phyloP scores from a whole-genome alignment of 129 eudicot genomes.

The Mikania micrantha region DNA sequence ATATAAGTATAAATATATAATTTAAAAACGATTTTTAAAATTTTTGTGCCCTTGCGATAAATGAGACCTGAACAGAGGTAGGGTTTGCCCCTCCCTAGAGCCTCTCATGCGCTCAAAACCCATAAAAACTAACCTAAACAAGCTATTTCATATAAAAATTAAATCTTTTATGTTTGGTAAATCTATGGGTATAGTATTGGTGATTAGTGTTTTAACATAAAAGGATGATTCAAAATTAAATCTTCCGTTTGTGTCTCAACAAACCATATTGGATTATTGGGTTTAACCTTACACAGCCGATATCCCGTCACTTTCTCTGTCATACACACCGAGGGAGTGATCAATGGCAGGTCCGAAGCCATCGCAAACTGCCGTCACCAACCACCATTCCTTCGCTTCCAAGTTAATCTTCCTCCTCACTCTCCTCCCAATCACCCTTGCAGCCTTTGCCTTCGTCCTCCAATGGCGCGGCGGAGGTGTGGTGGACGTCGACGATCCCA shows the following conservation, averaged over 20 bases:
- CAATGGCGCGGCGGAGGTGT: conserved; percentile 78
- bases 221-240: background rate
- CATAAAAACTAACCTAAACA: no score
- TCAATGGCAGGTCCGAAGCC: conserved; percentile 36
- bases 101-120: no score
- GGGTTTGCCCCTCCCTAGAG: no score
- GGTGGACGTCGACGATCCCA: conserved; percentile 49
- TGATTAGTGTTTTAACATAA: background rate
- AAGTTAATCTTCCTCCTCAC: conserved; percentile 35
- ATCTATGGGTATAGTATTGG: no score
- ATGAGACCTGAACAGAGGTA: no score
- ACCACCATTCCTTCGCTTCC: conserved; percentile 42
- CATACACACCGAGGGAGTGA: background rate
- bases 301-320: conserved; percentile 8
- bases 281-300: background rate
- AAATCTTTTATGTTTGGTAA: no score
- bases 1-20: no score
- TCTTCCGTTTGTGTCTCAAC: background rate
- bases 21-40: no score
- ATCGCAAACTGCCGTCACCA: conserved; percentile 28
- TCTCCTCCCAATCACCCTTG: conserved; percentile 36
- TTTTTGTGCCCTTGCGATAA: no score
- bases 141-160: no score
- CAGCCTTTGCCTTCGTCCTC: conserved; percentile 52
- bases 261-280: no score